A percentile compares a stretch with the other conserved stretches of the same genome.
Conservation (phyloP, 2,329 filamentous ascomycete species). For the Fusarium longipes region DNA sequence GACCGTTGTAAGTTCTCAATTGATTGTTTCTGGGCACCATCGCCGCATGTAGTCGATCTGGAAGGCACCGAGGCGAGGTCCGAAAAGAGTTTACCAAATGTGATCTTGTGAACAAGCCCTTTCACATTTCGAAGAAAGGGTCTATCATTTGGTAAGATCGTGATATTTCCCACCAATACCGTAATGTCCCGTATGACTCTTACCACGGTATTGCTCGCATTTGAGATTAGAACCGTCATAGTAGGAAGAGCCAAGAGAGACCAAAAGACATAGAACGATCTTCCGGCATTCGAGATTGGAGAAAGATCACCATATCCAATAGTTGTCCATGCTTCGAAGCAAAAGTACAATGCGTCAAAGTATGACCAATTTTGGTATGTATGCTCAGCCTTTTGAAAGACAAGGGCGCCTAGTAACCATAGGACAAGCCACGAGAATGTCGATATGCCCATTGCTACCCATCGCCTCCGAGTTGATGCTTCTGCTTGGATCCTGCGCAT, state of each 20-base stretch:
- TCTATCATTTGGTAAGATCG: background rate
- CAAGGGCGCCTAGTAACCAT: background rate
- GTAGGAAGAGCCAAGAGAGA: background rate
- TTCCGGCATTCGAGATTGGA: background rate
- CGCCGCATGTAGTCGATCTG: background rate
- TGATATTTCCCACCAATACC: background rate
- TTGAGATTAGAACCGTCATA: constrained; percentile 7
- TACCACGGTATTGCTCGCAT: background rate
- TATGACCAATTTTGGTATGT: constrained; percentile 1
- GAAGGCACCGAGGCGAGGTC: background rate
- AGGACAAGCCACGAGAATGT: background rate
- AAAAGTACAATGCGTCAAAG: constrained; percentile 13
- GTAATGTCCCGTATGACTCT: background rate
- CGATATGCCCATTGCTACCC: constrained; percentile 1
- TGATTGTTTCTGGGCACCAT: background rate
- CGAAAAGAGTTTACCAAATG: background rate
- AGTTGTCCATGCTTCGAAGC: constrained; percentile 7
- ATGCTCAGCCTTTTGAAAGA: background rate
- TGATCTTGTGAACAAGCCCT: background rate
- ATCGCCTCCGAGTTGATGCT: background rate
- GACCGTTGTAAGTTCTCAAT: too few relatives aligned
- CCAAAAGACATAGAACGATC: constrained; percentile 8
- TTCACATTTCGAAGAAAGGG: background rate
- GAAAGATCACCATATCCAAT: background rate
- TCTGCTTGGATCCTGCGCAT: background rate